Base-by-base conservation (phyloP, 2,329 filamentous ascomycete species). In the Triangularia setosa region DNA sequence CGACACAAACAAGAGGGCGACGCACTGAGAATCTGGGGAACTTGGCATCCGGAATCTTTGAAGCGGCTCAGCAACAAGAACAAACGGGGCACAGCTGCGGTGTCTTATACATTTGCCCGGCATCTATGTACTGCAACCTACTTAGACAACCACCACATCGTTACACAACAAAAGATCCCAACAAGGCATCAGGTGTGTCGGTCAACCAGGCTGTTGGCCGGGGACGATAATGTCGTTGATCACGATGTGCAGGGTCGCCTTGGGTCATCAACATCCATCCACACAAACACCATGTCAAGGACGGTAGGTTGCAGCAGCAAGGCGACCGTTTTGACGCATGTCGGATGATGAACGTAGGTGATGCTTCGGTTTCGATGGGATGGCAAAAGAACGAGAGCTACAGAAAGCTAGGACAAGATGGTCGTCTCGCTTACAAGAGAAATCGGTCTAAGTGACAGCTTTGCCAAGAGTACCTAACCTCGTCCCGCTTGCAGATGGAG, bases 91-190 rank as follows among this genome's bases (percentile, higher is more conserved):
- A 25, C 18, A 16, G 56, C 12, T 30, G n/a, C 56, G n/a, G 9
- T 40, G n/a, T 58, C 55, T 58, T 58, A 58, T 58, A 58, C 28
- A 40, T 35, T 58, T 35, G 56, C 56, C 56, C 56, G 56, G 30
- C 56, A 40, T 58, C 28, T 21, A 23, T 58, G 56, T 21, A 40
- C 56, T 35, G 35, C 56, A 35, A 58, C 30, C 40, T 18, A 28
- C 11, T n/a, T n/a, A 21, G n/a, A 21, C 40, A 33, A 48, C 40
- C 16, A 23, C 23, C 24, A 23, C 23, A 28, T 23, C 16, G 30
- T 40, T 40, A 58, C 27, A 21, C 56, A 58, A 40, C 27, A 30
- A 21, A 58, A 40, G 21, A 18, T 58, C 25, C 56, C n/a, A 9
- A 30, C 56, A 35, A 9, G 30, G 27, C 12, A 40, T 21, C 18